phyloP scores from a whole-genome alignment of 257 asterid genomes.

The Nemophila menziesii region DNA sequence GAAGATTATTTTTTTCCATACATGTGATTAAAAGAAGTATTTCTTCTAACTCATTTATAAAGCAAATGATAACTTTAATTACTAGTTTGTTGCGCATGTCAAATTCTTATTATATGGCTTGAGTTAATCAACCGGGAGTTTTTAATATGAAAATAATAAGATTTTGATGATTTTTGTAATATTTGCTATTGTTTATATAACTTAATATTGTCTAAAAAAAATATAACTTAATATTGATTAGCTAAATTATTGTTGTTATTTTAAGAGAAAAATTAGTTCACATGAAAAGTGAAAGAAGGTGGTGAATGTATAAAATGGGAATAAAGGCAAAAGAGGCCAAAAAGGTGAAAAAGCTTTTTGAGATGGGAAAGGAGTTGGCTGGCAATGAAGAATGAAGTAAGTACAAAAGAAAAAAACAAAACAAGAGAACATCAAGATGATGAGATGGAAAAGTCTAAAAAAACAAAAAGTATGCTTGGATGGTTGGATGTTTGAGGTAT shows the following conservation, averaged over 20 bases:
- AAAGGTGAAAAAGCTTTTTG: conserved; percentile 9
- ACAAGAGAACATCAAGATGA: not conserved
- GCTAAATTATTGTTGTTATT: not conserved
- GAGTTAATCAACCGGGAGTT: too few species aligned
- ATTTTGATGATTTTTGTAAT: not conserved
- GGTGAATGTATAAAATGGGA: not conserved
- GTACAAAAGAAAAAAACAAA: not conserved
- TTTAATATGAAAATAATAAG: too few species aligned
- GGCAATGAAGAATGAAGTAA: conserved; percentile 5
- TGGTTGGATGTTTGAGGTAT: not conserved
- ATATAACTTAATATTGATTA: not conserved
- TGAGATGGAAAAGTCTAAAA: not conserved
- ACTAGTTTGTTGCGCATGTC: too few species aligned
- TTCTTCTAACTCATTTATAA: not conserved
- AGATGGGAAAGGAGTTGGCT: conserved; percentile 6
- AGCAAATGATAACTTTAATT: not conserved
- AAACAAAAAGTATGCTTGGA: not conserved
- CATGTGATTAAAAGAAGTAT: not conserved
- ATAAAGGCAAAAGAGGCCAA: not conserved
- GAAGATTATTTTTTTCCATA: not conserved
- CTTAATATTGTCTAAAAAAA: too few species aligned
- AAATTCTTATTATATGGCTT: too few species aligned
- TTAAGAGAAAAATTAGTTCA: not conserved
- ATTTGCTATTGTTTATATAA: too few species aligned
- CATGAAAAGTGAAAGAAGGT: not conserved